Evolutionary conservation across 352 stramenopile genomes (phyloP), one percentile per base, ranked within the genome.

Genomic region (Globisporangium polare): DNA sequence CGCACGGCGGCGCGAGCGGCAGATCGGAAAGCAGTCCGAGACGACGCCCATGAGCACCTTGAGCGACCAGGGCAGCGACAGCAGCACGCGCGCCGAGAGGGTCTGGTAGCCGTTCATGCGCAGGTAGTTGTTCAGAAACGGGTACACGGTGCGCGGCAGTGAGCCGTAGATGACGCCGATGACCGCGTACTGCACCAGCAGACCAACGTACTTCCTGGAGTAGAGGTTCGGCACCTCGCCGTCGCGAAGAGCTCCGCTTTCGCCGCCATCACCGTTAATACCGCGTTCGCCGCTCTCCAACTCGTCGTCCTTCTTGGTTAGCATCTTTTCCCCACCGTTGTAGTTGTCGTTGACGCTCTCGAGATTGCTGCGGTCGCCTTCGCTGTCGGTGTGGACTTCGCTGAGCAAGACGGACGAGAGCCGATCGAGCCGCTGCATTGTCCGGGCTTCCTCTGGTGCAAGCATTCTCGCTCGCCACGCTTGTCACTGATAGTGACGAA

Each of bases 71-170:
- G 67, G 59, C 3, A 75, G 45, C 29, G 49, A 50, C 20, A 77
- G 41, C 15, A 75, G 35, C 20, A 57, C 35, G 33, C 63, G 53
- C 33, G 65, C 69, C 5, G 69, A 73, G 3, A 68, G 31, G 9
- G 66, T 74, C 43, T 75, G 69, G 43, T 67, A 64, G 1, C 69
- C 69, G 22, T 73, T 58, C 57, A 75, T 62, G 49, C 71, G 43
- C 18, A 74, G 46, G 57, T 74, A 94, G 66, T 84, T 85, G 63
- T 89, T 86, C 20, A 94, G 59, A 35, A 92, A 82, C 17, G 83
- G 83, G 53, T 92, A 94, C 26, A 88, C 65, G 0, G 73, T 85
- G n/a, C 77, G 63, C 9, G 78, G 74, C 8, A 92, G 59, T 26
- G 74, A 67, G 22, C 82, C 80, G 54, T 81, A 88, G 33, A 92